Conservation (phyloP, 495 filamentous ascomycete species). For the Neurospora tetrasperma region DNA sequence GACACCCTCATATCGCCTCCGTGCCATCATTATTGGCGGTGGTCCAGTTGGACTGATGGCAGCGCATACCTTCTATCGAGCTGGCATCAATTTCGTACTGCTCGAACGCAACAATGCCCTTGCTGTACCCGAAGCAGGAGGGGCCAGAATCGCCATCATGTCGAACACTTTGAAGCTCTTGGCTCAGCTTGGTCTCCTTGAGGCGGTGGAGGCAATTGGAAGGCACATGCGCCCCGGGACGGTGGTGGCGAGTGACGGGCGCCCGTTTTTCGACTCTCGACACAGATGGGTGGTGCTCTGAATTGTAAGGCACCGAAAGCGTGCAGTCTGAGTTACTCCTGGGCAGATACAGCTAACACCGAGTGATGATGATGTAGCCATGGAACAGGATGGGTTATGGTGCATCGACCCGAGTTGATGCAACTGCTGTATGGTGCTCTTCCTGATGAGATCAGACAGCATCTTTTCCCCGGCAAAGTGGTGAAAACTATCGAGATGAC, state of each 20-base stretch:
- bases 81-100: conserved; percentile 39
- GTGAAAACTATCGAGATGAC: conserved; percentile 18
- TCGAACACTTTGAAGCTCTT: conserved; percentile 27
- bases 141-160: conserved; percentile 32
- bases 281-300: background rate
- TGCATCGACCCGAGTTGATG: conserved; percentile 26
- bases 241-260: background rate
- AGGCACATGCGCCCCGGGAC: conserved; percentile 15
- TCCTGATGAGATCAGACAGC: conserved; percentile 20
- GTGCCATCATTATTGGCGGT: conserved; percentile 40
- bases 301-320: background rate
- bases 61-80: conserved; percentile 34
- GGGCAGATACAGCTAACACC: background rate
- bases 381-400: conserved; percentile 5
- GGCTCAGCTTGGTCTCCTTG: conserved; percentile 38
- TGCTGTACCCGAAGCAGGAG: conserved; percentile 23
- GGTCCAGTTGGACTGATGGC: conserved; percentile 40
- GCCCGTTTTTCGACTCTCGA: background rate
- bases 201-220: conserved; percentile 16
- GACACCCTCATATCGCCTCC: background rate
- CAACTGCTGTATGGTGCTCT: conserved; percentile 26
- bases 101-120: conserved; percentile 33
- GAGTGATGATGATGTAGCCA: background rate
- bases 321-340: background rate
- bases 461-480: conserved; percentile 23